Percentiles rank a stretch among this genome's conserved stretches.
These are phyloP conservation scores for Scorias spongiosa DNA, from an alignment of 2,329 filamentous ascomycete genomes.

Conservation along the genomic window DNA sequence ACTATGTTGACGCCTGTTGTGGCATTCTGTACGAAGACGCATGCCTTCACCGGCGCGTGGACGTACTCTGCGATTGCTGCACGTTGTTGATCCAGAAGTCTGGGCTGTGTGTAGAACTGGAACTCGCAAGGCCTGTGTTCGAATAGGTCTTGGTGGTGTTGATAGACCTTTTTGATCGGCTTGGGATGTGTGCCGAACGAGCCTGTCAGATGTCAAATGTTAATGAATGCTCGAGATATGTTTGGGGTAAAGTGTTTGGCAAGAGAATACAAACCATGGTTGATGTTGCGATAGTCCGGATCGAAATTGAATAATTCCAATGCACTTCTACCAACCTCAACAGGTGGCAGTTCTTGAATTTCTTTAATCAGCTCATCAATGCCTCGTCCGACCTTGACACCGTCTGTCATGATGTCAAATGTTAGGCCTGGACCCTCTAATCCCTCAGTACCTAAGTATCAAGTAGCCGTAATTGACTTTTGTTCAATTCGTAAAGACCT, in stretches of 20 bases:
- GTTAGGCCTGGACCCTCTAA: too few relatives aligned
- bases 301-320: conserved; percentile 55
- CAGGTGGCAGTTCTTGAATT: conserved; percentile 3
- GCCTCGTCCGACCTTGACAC: too few relatives aligned
- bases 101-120: conserved; percentile 52
- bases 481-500: too few relatives aligned
- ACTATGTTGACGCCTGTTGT: conserved; percentile 66
- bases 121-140: conserved; percentile 63
- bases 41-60: conserved; percentile 46
- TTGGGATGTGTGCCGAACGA: conserved; percentile 68
- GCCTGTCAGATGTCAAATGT: conserved; percentile 31
- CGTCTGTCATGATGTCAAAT: too few relatives aligned
- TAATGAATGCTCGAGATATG: too few relatives aligned
- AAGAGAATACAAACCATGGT: conserved; percentile 46
- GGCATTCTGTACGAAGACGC: conserved; percentile 71
- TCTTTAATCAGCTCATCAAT: background rate
- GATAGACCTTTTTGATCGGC: conserved; percentile 43
- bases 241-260: background rate
- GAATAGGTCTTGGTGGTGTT: conserved; percentile 47
- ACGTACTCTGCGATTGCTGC: conserved; percentile 50
- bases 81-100: conserved; percentile 49
- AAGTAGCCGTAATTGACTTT: too few relatives aligned
- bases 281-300: conserved; percentile 54
- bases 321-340: conserved; percentile 25
- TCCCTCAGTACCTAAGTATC: too few relatives aligned